Base-by-base conservation (phyloP, 371 early-diverging fungal species). In the Umbelopsis sp. region DNA sequence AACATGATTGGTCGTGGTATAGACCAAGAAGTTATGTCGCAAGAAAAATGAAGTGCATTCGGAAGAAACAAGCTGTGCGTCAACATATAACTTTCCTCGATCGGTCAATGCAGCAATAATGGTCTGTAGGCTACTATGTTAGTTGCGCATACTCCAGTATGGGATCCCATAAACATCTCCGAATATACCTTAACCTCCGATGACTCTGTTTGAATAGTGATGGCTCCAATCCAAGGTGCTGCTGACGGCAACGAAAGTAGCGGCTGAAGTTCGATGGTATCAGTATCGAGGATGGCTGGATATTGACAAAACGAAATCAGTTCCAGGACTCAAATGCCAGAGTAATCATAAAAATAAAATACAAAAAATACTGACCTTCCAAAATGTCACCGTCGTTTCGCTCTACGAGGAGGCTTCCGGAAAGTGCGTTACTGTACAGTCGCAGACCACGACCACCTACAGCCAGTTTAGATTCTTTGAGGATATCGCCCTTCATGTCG, bases 21-120 rank as follows among this genome's bases (percentile, higher is more conserved):
- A 88, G 4, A 96, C 85, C 48, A 97, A 75, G 79, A 91, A 94
- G 65, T 91, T 89, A 62, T 86, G 83, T 65, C 96, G 95, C 50
- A 97, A 69, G 62, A 86, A 90, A 77, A 94, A 97, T 2, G 96
- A 96, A 5, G 96, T 95, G 68, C 93, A 92, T 18, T 91, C 92
- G 0, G 91, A 72, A 11, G 92, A 85, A 16, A 97, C 70, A 25
- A 91, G 73, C 2, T 78, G 84, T 38, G 83, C 85, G 65, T 92
- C 90, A 32, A 88, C 86, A 70, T 91, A 95, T 12, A 98, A 86
- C 66, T 92, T 91, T 78, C 94, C 92, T 65, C 95, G 89, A 20
- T 87, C 84, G 2, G 91, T 91, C 45, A 95, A 83, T 4, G 93
- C 96, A 72, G 96, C 76, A 1, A 92, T 78, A 5, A 86, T 78